phyloP scores from a whole-genome alignment of 108 stramenopile genomes.

The Parietichytrium sp. region DNA sequence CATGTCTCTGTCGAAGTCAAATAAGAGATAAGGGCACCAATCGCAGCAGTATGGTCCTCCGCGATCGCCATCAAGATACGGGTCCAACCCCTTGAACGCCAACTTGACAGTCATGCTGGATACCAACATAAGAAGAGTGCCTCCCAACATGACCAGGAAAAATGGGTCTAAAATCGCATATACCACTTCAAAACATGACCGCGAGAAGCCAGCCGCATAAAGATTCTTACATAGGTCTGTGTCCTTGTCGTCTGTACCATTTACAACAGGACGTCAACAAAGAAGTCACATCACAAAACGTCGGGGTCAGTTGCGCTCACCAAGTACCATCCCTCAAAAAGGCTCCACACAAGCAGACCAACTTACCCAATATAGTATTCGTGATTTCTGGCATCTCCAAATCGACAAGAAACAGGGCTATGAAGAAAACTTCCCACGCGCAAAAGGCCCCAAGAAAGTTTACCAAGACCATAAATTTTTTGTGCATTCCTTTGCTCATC shows the following conservation, averaged over 20 bases:
- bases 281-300: constrained; percentile 55
- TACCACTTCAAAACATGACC: constrained; percentile 44
- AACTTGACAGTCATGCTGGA: constrained; percentile 1
- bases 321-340: constrained; percentile 53
- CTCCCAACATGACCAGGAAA: not conserved
- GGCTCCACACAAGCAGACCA: constrained; percentile 48
- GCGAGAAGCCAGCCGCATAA: not conserved
- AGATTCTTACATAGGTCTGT: not conserved
- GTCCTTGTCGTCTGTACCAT: not conserved
- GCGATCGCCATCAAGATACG: constrained; percentile 12
- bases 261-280: constrained; percentile 51
- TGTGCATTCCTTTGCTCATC: constrained; percentile 14
- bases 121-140: not conserved
- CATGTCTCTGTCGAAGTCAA: constrained; percentile 2
- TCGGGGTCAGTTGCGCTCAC: too few species aligned
- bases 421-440: constrained; percentile 77
- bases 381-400: constrained; percentile 77
- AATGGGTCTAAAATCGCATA: not conserved
- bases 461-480: constrained; percentile 53
- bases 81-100: constrained; percentile 2
- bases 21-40: not conserved
- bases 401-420: constrained; percentile 74
- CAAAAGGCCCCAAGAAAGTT: constrained; percentile 76
- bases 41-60: constrained; percentile 33
- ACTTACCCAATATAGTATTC: constrained; percentile 66